Percentiles rank a stretch among this genome's conserved stretches.
Conservation (phyloP, 352 stramenopile genomes). For the Thraustochytrium sp. region DNA sequence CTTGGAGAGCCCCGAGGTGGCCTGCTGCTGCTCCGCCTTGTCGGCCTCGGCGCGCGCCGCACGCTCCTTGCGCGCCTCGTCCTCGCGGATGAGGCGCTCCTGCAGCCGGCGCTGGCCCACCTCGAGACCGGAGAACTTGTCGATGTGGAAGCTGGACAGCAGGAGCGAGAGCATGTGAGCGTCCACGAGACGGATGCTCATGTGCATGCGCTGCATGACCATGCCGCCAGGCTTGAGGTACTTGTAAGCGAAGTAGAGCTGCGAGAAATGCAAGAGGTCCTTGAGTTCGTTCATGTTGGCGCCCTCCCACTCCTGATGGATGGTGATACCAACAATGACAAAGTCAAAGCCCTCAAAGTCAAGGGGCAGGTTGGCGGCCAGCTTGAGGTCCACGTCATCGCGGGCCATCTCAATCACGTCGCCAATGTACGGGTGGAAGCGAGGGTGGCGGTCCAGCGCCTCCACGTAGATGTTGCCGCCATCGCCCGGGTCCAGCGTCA, state of each 20-base stretch:
- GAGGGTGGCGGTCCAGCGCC: neutral
- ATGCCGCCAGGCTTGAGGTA: slow-evolving; percentile 41
- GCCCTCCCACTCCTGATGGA: slow-evolving; percentile 34
- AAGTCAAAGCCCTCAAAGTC: slow-evolving; percentile 43
- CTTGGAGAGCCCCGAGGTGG: slow-evolving; percentile 9
- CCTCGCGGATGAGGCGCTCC: neutral
- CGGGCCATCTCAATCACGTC: slow-evolving; percentile 38
- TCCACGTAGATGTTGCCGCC: slow-evolving; percentile 37
- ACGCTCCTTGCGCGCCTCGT: neutral
- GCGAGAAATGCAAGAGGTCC: slow-evolving; percentile 29
- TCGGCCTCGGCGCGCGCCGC: neutral
- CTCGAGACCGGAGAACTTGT: slow-evolving; percentile 22
- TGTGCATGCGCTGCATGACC: slow-evolving; percentile 43
- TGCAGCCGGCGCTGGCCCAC: neutral
- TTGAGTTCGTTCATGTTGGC: slow-evolving; percentile 42
- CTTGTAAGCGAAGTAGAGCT: slow-evolving; percentile 39
- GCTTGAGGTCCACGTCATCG: slow-evolving; percentile 27
- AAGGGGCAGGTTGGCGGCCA: neutral
- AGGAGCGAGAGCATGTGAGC: slow-evolving; percentile 1
- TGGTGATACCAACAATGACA: slow-evolving; percentile 35
- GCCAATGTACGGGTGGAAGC: slow-evolving; percentile 29
- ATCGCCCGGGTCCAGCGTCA: neutral
- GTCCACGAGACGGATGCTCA: slow-evolving; percentile 35
- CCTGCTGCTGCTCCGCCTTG: neutral
- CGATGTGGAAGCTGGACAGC: neutral